Percentiles rank a stretch among this genome's conserved stretches.
Evolutionary conservation across 306 rosid species (phyloP).

Genomic region (Quercus dentata): DNA sequence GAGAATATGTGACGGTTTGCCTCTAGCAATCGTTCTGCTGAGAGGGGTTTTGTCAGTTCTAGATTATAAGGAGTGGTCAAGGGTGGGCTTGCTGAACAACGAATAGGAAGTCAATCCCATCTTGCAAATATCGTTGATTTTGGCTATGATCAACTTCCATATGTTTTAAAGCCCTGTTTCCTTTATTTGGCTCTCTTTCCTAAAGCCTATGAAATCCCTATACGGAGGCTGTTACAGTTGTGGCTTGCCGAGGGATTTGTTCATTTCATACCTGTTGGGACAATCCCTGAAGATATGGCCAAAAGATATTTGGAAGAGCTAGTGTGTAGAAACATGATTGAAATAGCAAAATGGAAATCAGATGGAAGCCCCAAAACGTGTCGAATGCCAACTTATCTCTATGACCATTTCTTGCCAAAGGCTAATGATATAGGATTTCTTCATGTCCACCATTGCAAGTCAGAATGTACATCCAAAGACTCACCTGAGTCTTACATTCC

Average conservation of each 20-base stretch:
- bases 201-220: slow-evolving; percentile 2
- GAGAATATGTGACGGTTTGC: slow-evolving; percentile 5
- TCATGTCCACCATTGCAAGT: background rate
- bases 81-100: too few species aligned
- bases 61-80: background rate
- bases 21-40: background rate
- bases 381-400: background rate
- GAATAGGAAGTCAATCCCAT: background rate
- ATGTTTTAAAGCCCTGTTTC: background rate
- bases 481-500: background rate
- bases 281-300: slow-evolving; percentile 3
- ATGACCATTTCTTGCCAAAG: background rate
- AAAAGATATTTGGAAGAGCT: background rate
- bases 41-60: background rate
- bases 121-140: background rate
- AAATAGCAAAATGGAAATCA: background rate
- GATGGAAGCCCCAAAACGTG: slow-evolving; percentile 17
- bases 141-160: background rate
- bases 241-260: slow-evolving; percentile 20
- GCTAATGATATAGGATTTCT: background rate
- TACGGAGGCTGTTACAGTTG: slow-evolving; percentile 4
- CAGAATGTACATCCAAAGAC: background rate
- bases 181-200: slow-evolving; percentile 22
- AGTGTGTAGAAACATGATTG: background rate
- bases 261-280: background rate